phyloP scores from a whole-genome alignment of 352 stramenopile genomes.

The Phytophthora aleatoria region DNA sequence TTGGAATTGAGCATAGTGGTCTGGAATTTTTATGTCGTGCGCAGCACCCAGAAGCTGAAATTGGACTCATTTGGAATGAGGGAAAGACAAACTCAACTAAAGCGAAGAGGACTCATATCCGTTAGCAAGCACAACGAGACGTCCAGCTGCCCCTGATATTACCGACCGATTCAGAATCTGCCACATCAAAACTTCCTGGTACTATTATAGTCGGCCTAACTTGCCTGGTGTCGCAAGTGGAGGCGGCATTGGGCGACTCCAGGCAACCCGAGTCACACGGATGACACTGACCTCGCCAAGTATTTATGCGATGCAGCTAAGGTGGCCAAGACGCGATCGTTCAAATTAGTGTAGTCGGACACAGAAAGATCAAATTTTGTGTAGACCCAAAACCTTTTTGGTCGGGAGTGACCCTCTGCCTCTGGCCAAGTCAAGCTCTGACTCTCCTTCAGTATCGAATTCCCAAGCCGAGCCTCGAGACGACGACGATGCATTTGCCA shows the following conservation, averaged over 20 bases:
- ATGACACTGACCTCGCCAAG: not conserved
- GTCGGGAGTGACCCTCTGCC: slow-evolving; percentile 22
- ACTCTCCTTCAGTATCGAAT: slow-evolving; percentile 36
- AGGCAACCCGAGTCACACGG: slow-evolving; percentile 4
- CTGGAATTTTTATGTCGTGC: no score
- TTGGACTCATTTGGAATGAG: no score
- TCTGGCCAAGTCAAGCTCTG: slow-evolving; percentile 6
- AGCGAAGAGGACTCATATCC: no score
- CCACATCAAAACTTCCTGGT: no score
- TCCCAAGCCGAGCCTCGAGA: slow-evolving; percentile 13
- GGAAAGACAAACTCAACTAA: no score
- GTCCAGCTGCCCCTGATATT: no score
- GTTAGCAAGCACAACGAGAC: no score
- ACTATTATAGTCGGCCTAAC: not conserved
- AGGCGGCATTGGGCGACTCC: not conserved
- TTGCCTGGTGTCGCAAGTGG: not conserved
- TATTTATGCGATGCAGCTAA: not conserved
- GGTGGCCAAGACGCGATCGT: not conserved
- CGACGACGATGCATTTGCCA: slow-evolving; percentile 12
- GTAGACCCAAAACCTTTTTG: slow-evolving; percentile 8
- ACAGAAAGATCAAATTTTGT: slow-evolving; percentile 6
- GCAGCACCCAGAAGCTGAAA: no score
- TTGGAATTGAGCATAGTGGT: no score
- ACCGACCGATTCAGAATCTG: no score
- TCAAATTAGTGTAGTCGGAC: not conserved